Base-by-base conservation (phyloP, 495 filamentous ascomycete genomes). In the Penicillium verhagenii region DNA sequence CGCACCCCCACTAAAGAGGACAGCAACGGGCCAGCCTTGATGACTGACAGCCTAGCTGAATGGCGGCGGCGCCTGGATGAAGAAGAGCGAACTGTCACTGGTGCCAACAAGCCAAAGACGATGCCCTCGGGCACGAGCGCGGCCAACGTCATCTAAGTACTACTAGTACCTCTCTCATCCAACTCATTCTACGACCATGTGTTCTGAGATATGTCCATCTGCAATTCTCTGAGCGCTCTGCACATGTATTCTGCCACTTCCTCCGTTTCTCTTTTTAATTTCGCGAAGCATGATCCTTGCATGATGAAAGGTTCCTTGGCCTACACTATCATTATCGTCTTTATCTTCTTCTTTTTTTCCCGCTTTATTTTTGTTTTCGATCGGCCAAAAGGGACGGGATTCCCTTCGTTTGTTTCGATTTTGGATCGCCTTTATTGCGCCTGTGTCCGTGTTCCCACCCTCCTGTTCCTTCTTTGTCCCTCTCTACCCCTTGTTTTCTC, bases 41-140 rank as follows among this genome's bases (percentile, higher is more conserved):
- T 92, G 66, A 89, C 82, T 55, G 83, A 83, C 61, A 88, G 83
- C 63, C 63, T 92, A 38, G 84, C 86, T 5, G 86, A 87, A 63
- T 92, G 88, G 88, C 74, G 88, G 51, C 86, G 87, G 61, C 71
- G 85, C 57, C 72, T 92, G 51, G 88, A 92, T 58, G 80, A 80
- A 28, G 83, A 87, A 51, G 83, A 87, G 56, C 63, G 70, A 21
- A 61, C 56, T 31, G 60, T 52, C 20, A 9, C 44, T 5, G 60
- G 59, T 52, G 56, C 66, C 20, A 66, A 68, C 20, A 65, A 69
- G 50, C 58, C 52, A 50, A 66, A 67, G 57, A 60, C 63, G 4
- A 48, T 70, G 53, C 63, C 53, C 33, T 40, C 64, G 37, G 61
- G 50, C 49, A 61, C 59, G 25, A 56, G 53, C 37, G 29, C 43